Evolutionary conservation across 306 rosid genomes (phyloP), one percentile per base, ranked within the genome.

Genomic region (Malus sylvestris): DNA sequence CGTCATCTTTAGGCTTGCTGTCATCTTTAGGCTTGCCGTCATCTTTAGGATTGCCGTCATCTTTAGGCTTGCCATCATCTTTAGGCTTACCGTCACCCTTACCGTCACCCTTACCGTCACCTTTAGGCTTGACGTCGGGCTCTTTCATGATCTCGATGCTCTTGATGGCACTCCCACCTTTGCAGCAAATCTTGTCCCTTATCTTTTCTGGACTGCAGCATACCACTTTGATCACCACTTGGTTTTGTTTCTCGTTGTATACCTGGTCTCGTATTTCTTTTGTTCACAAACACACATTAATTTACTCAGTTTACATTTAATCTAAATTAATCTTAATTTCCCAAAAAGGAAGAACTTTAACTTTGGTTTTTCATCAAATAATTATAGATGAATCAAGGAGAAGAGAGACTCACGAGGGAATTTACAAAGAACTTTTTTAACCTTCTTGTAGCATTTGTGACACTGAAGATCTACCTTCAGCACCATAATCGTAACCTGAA

Each of bases 391-490:
- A 33, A 33, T 33, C 19, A 62, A 68, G 59, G 57, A 32, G 13
- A 25, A 7, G 35, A 72, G 46, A 82, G 32, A 89, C 98, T 87
- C 68, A 93, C 98, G 96, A 83, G 97, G 98, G 16, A 83, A 68
- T 75, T 86, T 85, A 69, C 85, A 20, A 46, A 93, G 97, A 60
- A 89, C 74, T 79, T 82, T 93, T 86, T 91, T 93, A 51, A 93
- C 89, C 87, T 91, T 93, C 85, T 82, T 93, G 70, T 67, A 83
- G 85, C 97, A 91, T 68, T 84, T 83, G 1, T 40, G 7, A 72
- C 98, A 93, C 35, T 88, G 87, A 80, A 93, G 90, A 59, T 93
- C 92, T 65, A 91, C 98, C 84, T 85, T 82, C 59, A 93, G 89
- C 76, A 78, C 76, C 98, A 91, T 91, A 55, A 29, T 2, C 4